These are phyloP conservation scores for Notholithocarpus densiflorus DNA, from an alignment of 306 rosid species.

Conservation along the genomic window DNA sequence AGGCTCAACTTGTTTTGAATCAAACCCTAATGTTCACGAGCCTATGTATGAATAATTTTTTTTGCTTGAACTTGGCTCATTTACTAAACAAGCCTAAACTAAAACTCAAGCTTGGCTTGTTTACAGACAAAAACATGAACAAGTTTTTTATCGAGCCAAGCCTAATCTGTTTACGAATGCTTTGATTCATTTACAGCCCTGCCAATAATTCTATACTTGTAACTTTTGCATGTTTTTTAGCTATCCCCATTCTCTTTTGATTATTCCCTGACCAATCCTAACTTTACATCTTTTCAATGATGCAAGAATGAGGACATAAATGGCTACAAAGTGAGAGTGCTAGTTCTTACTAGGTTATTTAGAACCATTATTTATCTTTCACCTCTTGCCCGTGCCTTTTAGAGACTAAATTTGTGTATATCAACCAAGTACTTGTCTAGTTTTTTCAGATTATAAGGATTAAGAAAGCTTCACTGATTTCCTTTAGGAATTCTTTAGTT, in stretches of 20 bases:
- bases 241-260: background rate
- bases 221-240: too few species aligned
- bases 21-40: too few species aligned
- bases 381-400: background rate
- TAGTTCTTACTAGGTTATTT: background rate
- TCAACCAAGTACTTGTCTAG: background rate
- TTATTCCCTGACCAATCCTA: background rate
- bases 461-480: background rate
- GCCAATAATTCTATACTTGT: background rate
- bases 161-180: too few species aligned
- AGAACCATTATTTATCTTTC: background rate
- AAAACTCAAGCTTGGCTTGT: too few species aligned
- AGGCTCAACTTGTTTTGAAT: too few species aligned
- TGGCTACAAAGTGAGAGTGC: background rate
- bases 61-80: too few species aligned
- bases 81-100: too few species aligned
- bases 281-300: background rate
- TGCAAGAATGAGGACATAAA: background rate
- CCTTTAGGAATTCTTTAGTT: background rate
- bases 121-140: too few species aligned
- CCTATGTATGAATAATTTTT: too few species aligned
- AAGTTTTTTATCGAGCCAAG: too few species aligned
- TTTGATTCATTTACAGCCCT: too few species aligned
- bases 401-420: background rate
- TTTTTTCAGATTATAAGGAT: background rate